Conservation (phyloP, 1,284 basidiomycete genomes). For the Kwoniella shivajii region DNA sequence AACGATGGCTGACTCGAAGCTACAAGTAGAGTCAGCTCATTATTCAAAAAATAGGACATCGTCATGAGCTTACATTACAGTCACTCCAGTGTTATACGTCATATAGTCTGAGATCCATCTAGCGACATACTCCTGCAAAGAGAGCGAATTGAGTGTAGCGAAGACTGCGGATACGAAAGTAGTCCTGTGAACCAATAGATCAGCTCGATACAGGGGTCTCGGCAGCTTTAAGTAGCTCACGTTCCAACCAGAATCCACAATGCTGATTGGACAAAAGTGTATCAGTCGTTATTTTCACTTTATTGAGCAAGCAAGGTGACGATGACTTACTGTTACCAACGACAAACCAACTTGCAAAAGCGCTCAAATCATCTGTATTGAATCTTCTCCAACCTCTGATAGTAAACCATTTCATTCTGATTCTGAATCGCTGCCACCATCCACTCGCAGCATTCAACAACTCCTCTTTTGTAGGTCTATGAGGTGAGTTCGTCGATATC, state of each 20-base stretch:
- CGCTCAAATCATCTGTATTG: conserved; percentile 95
- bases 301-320: background rate
- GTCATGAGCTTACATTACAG: conserved; percentile 64
- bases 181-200: conserved; percentile 61
- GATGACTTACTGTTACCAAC: conserved; percentile 72
- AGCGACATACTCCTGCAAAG: conserved; percentile 90
- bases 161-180: conserved; percentile 95
- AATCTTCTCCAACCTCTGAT: conserved; percentile 94
- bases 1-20: conserved; percentile 94
- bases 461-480: conserved; percentile 82
- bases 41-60: background rate
- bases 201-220: background rate
- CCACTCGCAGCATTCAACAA: conserved; percentile 81
- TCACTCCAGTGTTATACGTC: conserved; percentile 89
- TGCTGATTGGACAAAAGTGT: no score
- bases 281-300: background rate
- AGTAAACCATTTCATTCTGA: conserved; percentile 98
- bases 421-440: conserved; percentile 85
- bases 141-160: conserved; percentile 82
- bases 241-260: conserved; percentile 90
- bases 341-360: conserved; percentile 91
- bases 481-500: conserved; percentile 57
- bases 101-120: conserved; percentile 88
- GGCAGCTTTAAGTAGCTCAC: conserved; percentile 62
- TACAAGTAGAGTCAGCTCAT: conserved; percentile 16